Conservation (phyloP, 306 rosid species). For the Trifolium fragiferum region DNA sequence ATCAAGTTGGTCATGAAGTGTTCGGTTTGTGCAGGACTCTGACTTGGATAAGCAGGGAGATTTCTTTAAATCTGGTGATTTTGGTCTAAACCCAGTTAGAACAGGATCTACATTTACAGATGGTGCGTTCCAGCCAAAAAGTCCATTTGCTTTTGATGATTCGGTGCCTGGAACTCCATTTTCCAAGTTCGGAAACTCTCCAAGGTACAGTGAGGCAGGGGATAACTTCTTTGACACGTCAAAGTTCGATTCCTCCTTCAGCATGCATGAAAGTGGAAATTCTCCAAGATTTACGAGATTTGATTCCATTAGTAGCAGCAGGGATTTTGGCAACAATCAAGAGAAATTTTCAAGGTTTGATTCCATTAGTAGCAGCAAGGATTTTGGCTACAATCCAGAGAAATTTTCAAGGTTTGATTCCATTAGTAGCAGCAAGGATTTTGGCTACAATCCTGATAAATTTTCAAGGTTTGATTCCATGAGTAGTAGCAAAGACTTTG, state of each 20-base stretch:
- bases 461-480: conserved; percentile 64
- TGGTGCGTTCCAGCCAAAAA: conserved; percentile 63
- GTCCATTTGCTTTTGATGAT: conserved; percentile 84
- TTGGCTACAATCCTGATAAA: conserved; percentile 46
- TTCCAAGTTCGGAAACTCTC: conserved; percentile 82
- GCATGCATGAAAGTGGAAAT: conserved; percentile 61
- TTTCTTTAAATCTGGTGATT: conserved; percentile 71
- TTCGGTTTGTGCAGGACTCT: conserved; percentile 60
- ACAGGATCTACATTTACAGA: conserved; percentile 70
- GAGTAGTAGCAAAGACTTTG: conserved; percentile 60
- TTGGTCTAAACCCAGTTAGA: conserved; percentile 68
- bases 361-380: conserved; percentile 66
- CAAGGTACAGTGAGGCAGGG: conserved; percentile 88
- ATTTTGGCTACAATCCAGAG: conserved; percentile 54
- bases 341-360: conserved; percentile 58
- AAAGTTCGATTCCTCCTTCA: conserved; percentile 84
- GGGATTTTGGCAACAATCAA: conserved; percentile 57
- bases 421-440: conserved; percentile 61
- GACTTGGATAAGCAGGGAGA: conserved; percentile 66
- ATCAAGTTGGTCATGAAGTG: no score
- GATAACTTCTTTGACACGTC: conserved; percentile 82
- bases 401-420: conserved; percentile 61
- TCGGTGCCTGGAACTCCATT: conserved; percentile 94
- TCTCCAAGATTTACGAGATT: conserved; percentile 59
- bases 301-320: conserved; percentile 66